These are phyloP conservation scores for Sporisorium graminicola DNA, from an alignment of 1,284 basidiomycete species.

Conservation along the genomic window DNA sequence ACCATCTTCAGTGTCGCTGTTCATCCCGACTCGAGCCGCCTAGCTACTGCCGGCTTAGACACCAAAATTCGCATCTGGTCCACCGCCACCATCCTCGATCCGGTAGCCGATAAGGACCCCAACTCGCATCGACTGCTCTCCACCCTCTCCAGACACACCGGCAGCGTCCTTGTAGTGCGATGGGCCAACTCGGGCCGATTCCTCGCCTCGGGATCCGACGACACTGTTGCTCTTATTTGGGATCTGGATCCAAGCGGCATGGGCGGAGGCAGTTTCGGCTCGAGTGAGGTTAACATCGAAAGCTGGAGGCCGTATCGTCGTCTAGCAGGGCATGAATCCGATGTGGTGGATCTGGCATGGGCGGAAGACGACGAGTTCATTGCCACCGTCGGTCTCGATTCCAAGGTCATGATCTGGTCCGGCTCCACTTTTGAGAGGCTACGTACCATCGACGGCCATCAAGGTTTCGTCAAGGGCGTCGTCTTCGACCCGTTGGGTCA, in stretches of 20 bases:
- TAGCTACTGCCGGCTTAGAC: constrained; percentile 94
- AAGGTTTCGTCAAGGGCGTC: constrained; percentile 97
- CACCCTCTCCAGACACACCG: constrained; percentile 92
- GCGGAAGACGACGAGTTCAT: constrained; percentile 82
- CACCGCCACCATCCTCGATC: constrained; percentile 88
- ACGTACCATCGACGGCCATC: constrained; percentile 85
- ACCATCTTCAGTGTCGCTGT: constrained; percentile 94
- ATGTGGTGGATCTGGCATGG: constrained; percentile 97
- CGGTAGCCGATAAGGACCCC: constrained; percentile 78
- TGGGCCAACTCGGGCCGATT: constrained; percentile 95
- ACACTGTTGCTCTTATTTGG: constrained; percentile 96
- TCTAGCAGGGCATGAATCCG: constrained; percentile 83
- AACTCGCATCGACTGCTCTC: constrained; percentile 87
- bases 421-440: constrained; percentile 71
- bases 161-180: constrained; percentile 90
- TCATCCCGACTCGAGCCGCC: constrained; percentile 93
- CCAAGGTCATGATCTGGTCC: constrained; percentile 86
- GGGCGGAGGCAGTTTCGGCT: constrained; percentile 60
- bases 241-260: constrained; percentile 77
- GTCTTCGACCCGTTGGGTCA: constrained; percentile 98
- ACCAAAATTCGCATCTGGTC: constrained; percentile 97
- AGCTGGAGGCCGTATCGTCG: constrained; percentile 94
- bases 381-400: constrained; percentile 94
- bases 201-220: constrained; percentile 96
- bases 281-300: constrained; percentile 76